phyloP scores from a whole-genome alignment of 148 eudicot genomes.

The Nepenthes mirabilis region DNA sequence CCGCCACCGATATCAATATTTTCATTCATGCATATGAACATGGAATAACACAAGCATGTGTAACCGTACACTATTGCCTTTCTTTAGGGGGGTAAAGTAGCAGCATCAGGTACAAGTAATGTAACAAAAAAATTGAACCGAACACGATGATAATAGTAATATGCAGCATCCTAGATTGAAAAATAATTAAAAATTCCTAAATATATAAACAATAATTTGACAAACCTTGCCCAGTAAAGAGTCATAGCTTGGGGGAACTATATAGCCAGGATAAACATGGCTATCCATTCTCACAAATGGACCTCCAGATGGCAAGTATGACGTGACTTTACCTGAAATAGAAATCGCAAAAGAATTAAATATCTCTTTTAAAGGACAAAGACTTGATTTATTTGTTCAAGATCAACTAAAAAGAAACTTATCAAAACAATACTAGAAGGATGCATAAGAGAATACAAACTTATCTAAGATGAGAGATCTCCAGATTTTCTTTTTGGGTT shows the following conservation, averaged over 20 bases:
- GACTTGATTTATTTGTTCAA: not conserved
- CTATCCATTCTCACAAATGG: conserved; percentile 99
- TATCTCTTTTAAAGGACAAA: not conserved
- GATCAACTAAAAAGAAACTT: conserved; percentile 5
- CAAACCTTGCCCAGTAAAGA: conserved; percentile 92
- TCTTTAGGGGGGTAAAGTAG: no score
- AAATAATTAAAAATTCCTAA: not conserved
- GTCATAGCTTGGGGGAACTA: conserved; percentile 96
- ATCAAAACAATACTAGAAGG: no score
- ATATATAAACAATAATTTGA: not conserved
- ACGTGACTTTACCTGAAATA: conserved; percentile 62
- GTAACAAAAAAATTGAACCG: not conserved
- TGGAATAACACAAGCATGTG: no score
- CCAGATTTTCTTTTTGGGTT: no score
- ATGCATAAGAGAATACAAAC: no score
- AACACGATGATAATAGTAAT: not conserved
- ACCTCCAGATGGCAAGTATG: conserved; percentile 92
- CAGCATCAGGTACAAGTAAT: no score
- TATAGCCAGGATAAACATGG: conserved; percentile 93
- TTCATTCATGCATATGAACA: no score
- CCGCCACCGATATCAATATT: no score
- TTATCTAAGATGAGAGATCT: no score
- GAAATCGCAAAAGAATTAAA: not conserved
- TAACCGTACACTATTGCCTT: no score
- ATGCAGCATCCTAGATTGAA: not conserved